Percentiles rank a stretch among this genome's conserved stretches.
Conservation (phyloP, 768 basidiomycete species). For the Tylopilus felleus region DNA sequence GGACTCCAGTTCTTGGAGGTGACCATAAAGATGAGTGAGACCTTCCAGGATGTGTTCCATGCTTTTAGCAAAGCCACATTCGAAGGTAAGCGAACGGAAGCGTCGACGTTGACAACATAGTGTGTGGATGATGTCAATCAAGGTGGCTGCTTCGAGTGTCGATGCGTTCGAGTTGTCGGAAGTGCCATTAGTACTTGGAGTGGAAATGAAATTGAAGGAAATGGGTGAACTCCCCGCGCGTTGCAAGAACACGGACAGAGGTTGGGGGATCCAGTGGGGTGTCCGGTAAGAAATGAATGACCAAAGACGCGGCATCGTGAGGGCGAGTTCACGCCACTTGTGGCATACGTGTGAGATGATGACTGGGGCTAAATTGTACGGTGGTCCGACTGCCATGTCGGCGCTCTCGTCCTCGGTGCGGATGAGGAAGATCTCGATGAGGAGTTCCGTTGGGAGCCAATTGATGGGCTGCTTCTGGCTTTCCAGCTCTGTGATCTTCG, state of each 20-base stretch:
- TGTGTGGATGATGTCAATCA: slow-evolving; percentile 24
- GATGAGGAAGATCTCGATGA: slow-evolving; percentile 42
- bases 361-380: slow-evolving; percentile 34
- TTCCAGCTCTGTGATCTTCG: slow-evolving; percentile 34
- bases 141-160: slow-evolving; percentile 17
- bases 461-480: slow-evolving; percentile 44
- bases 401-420: slow-evolving; percentile 24
- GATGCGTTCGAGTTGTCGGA: slow-evolving; percentile 13
- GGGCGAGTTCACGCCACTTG: slow-evolving; percentile 46
- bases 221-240: slow-evolving; percentile 36
- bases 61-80: slow-evolving; percentile 29
- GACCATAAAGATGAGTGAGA: slow-evolving; percentile 12
- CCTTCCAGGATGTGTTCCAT: slow-evolving; percentile 27
- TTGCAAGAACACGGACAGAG: slow-evolving; percentile 32
- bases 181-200: slow-evolving; percentile 6
- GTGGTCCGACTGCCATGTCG: slow-evolving; percentile 22
- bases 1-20: slow-evolving; percentile 26
- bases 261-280: slow-evolving; percentile 19
- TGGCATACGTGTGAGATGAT: slow-evolving; percentile 47
- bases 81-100: slow-evolving; percentile 34
- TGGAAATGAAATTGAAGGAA: slow-evolving; percentile 34
- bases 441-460: slow-evolving; percentile 49
- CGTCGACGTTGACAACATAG: slow-evolving; percentile 25
- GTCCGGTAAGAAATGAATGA: slow-evolving; percentile 34
- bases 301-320: slow-evolving; percentile 47